Conservation (phyloP, 2,329 filamentous ascomycete species). For the Thyridium curvatum region DNA sequence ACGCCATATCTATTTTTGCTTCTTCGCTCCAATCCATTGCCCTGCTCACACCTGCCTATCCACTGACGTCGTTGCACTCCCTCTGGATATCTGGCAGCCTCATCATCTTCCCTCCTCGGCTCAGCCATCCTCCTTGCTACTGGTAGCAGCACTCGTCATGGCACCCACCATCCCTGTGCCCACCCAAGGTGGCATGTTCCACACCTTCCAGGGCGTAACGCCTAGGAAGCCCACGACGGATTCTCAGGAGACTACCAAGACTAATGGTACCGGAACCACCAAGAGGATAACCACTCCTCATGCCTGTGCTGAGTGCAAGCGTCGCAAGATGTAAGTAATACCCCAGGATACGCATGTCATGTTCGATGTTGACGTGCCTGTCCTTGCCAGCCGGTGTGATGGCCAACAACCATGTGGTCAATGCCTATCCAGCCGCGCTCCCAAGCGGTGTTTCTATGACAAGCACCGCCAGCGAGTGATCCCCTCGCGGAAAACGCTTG, state of each 20-base stretch:
- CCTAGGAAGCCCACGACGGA: slow-evolving; percentile 41
- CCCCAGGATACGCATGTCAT: slow-evolving; percentile 15
- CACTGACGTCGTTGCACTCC: slow-evolving; percentile 9
- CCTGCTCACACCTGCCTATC: background rate
- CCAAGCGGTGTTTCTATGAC: slow-evolving; percentile 73
- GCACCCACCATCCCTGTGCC: slow-evolving; percentile 40
- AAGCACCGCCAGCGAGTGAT: slow-evolving; percentile 73
- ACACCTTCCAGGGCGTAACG: slow-evolving; percentile 47
- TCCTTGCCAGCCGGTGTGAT: slow-evolving; percentile 55
- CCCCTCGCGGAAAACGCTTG: slow-evolving; percentile 68
- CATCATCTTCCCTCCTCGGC: slow-evolving; percentile 14
- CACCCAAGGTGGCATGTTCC: slow-evolving; percentile 45
- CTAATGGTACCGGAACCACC: slow-evolving; percentile 26
- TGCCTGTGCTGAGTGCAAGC: slow-evolving; percentile 71
- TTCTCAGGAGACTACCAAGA: slow-evolving; percentile 30
- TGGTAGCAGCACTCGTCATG: slow-evolving; percentile 19
- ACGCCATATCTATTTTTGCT: slow-evolving; percentile 2
- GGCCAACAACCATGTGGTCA: slow-evolving; percentile 77
- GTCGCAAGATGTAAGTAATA: slow-evolving; percentile 61
- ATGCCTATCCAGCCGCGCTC: slow-evolving; percentile 74
- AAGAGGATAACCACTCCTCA: slow-evolving; percentile 52
- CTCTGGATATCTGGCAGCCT: slow-evolving; percentile 10
- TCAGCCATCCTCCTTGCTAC: slow-evolving; percentile 9
- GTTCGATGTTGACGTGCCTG: too few relatives aligned
- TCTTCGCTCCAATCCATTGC: slow-evolving; percentile 2